Conservation (phyloP, 2,329 filamentous ascomycete species). For the Chrysoporthe puriensis region DNA sequence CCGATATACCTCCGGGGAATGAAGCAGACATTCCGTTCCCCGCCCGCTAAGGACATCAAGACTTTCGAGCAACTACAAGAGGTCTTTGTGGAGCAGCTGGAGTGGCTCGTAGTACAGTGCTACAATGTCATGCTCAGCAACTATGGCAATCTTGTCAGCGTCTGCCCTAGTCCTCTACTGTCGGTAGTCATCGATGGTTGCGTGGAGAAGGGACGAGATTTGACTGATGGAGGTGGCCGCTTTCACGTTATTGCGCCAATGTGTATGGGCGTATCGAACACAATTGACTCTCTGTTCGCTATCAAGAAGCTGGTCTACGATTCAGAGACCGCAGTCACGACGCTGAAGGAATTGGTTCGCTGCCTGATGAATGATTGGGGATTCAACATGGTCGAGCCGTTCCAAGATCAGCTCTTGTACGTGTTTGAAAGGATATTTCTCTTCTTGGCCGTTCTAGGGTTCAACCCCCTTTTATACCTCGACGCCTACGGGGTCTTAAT, state of each 20-base stretch:
- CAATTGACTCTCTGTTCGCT: slow-evolving; percentile 24
- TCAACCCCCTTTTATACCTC: neutral
- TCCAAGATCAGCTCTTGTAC: slow-evolving; percentile 16
- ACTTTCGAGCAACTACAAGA: slow-evolving; percentile 18
- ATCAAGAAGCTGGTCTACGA: slow-evolving; percentile 26
- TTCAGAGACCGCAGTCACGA: slow-evolving; percentile 12
- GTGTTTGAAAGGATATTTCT: neutral
- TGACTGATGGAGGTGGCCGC: slow-evolving; percentile 19
- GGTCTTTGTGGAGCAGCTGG: slow-evolving; percentile 17
- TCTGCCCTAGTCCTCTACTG: slow-evolving; percentile 23
- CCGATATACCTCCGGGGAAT: slow-evolving; percentile 16
- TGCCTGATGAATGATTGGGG: slow-evolving; percentile 26
- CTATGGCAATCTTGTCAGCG: slow-evolving; percentile 17
- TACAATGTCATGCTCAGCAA: slow-evolving; percentile 20
- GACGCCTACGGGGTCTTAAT: neutral
- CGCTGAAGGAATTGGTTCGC: slow-evolving; percentile 9
- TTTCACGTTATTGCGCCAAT: slow-evolving; percentile 20
- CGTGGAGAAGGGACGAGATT: slow-evolving; percentile 17
- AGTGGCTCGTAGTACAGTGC: slow-evolving; percentile 19
- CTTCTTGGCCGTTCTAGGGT: neutral
- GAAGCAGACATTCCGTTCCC: slow-evolving; percentile 22
- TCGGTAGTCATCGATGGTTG: slow-evolving; percentile 19
- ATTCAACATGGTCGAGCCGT: slow-evolving; percentile 25
- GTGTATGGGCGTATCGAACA: slow-evolving; percentile 20
- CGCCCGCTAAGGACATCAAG: slow-evolving; percentile 3